Evolutionary conservation across 257 asterid genomes (phyloP), one percentile per base, ranked within the genome.

Genomic region (Nicotiana knightiana): DNA sequence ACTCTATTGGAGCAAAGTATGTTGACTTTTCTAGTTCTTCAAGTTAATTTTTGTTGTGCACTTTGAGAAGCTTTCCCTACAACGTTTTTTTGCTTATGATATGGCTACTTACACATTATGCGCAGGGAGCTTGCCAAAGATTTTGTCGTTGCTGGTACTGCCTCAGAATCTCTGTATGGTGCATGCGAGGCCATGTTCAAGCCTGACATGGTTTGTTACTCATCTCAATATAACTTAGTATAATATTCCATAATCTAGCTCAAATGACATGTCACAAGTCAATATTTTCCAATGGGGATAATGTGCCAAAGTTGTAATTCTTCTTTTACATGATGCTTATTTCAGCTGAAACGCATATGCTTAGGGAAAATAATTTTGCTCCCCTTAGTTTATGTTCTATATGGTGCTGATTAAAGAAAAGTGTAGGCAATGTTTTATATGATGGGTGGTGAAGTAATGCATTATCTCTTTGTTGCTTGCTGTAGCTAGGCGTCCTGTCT

Each of bases 131-230:
- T 95, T 82, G 99, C 99, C 80, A 93, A 95, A 88, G 99, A 95
- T 83, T 95, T 95, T 86, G 99, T 95, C 67, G 97, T 95, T 82
- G 92, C 98, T 86, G 98, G 97, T 54, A 95, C 97, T 80, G 97
- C 98, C 83, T 95, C 98, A 53, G 99, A 95, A 86, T 95, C 99
- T 30, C 94, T 95, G 43, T 93, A 95, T 82, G 99, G 99, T 89
- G 99, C 99, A 81, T 93, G 97, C 57, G 98, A 95, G 89, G 92
- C 99, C 30, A 95, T 95, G 99, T 95, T 89, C 91, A 93, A 92
- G 85, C 97, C 98, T 68, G 97, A 92, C 85, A 90, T 95, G 99
- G 99, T 95, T 79, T 43, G 94, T 87, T 28, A 54, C 83, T 81
- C 35, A 33, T 37, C 81, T 24, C 64, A 78, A 10, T 76, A n/a